Base-by-base conservation (phyloP, 2,329 filamentous ascomycete genomes). In the Fusarium chuoi region DNA sequence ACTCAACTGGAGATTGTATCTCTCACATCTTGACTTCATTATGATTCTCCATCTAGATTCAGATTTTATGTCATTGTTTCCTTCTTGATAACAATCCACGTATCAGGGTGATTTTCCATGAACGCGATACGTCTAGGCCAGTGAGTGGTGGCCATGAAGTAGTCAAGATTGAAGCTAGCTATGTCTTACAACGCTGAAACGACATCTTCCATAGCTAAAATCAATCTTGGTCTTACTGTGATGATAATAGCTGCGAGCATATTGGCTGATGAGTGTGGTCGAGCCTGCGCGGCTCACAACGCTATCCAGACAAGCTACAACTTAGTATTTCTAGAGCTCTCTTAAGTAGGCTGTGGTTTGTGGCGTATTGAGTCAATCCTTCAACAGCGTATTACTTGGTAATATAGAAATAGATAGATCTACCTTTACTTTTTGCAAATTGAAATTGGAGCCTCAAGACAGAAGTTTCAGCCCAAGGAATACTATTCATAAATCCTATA, bases 341-440 rank as follows among this genome's bases (percentile, higher is more conserved):
- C 30, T 33, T 5, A 33, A 3, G 5, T 20, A 3, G 20, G 6
- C 17, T 26, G 26, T 3, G 4, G 5, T 10, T 45, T 18, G 2
- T 12, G 13, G 11, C 20, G 9, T 9, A 26, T 11, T 6, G 26
- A 20, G 4, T 26, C 3, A 13, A 18, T 26, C 0, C 6, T 26
- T 4, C 8, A 6, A 26, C 20, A 6, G 17, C 22, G 3, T 5
- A 46, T 11, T 28, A 5, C 6, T 28, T 22, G 13, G 8, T 15
- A 22, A 22, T 10, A 15, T 22, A 15, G 2, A 15, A 22, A 22
- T 28, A 28, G 1, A 22, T 28, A 46, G 26, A 15, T 8, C 18
- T 28, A 28, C 8, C 24, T 46, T 22, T 6, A 0, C 22, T 7
- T 6, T 4, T 9, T 22, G 0, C 10, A 15, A 9, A 24, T 11